phyloP scores from a whole-genome alignment of 1,284 basidiomycete genomes.

The Hymenochaete sp. region DNA sequence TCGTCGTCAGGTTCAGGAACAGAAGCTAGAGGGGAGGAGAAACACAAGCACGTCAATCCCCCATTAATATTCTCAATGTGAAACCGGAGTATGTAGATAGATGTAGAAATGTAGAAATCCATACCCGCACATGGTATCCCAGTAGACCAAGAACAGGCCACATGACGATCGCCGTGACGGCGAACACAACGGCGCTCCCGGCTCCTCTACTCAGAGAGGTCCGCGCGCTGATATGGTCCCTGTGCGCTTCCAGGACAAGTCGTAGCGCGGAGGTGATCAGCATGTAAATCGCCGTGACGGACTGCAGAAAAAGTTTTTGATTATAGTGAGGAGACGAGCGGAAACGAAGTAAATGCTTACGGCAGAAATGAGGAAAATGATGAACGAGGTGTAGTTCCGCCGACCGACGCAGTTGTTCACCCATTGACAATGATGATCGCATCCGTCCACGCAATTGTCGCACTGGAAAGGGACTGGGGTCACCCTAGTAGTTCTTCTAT shows the following conservation, averaged over 20 bases:
- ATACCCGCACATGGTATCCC: constrained; percentile 76
- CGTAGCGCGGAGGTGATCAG: constrained; percentile 79
- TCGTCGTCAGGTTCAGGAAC: constrained; percentile 81
- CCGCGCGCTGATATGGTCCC: constrained; percentile 19
- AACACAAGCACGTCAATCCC: neutral
- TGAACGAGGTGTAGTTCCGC: constrained; percentile 87
- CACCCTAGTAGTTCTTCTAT: neutral
- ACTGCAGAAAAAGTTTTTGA: constrained; percentile 65
- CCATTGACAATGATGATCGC: constrained; percentile 91
- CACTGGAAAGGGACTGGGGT: constrained; percentile 42
- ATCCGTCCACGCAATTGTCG: constrained; percentile 89
- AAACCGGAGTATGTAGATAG: constrained; percentile 7
- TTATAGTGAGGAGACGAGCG: neutral
- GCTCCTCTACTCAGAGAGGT: constrained; percentile 30
- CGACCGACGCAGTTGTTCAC: constrained; percentile 90
- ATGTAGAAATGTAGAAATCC: constrained; percentile 24
- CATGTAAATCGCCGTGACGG: too few relatives aligned
- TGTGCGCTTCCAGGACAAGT: constrained; percentile 56
- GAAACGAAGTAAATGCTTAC: constrained; percentile 31
- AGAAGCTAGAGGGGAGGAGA: constrained; percentile 47
- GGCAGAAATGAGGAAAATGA: constrained; percentile 64
- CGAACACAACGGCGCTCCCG: constrained; percentile 70
- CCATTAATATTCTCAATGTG: constrained; percentile 9
- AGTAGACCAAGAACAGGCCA: constrained; percentile 76
- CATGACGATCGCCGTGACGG: constrained; percentile 59